Base-by-base conservation (phyloP, 1,139 yeast genomes). In the Candida neerlandica region DNA sequence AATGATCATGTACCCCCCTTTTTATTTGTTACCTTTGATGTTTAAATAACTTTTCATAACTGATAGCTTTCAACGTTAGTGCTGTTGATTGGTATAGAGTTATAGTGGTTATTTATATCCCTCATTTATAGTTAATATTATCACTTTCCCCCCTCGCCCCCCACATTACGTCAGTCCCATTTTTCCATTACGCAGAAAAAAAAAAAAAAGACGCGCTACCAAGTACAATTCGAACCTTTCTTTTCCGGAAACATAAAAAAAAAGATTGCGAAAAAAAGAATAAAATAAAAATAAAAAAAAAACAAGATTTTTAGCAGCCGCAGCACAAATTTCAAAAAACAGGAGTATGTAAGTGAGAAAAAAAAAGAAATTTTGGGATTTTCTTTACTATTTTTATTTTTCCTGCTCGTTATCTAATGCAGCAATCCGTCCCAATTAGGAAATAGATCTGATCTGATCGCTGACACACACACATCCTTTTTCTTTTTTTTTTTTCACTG, bases 181-280 rank as follows among this genome's bases (percentile, higher is more conserved):
- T n/a, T 14, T 16, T 12, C n/a, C n/a, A n/a, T n/a, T n/a, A n/a
- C 14, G 9, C 5, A 12, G 9, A 9, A 14, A 18, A 33, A n/a
- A 4, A 33, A 16, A 33, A 33, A 33, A 29, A 29, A 29, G 2
- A 27, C 10, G 10, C 29, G 44, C 44, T 42, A 42, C 44, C 44
- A 42, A 18, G 9, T 7, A 16, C 15, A 34, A 12, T 11, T 4
- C 5, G 14, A 32, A 42, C 44, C 44, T 34, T 21, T 42, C 44
- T 33, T 42, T 42, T 42, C 44, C 32, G 44, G 44, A 42, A 10
- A 15, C 5, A 41, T 11, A 41, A 41, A 41, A 41, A 42, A 42
- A 42, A 42, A 32, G 37, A 42, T 42, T 42, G 44, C 44, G 44
- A 42, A 42, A 42, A 42, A 42, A 29, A 26, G 29, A 27, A 40